Evolutionary conservation across 192 early-diverging fungal genomes (phyloP).

Genomic region (Jimgerdemannia flammicorona): DNA sequence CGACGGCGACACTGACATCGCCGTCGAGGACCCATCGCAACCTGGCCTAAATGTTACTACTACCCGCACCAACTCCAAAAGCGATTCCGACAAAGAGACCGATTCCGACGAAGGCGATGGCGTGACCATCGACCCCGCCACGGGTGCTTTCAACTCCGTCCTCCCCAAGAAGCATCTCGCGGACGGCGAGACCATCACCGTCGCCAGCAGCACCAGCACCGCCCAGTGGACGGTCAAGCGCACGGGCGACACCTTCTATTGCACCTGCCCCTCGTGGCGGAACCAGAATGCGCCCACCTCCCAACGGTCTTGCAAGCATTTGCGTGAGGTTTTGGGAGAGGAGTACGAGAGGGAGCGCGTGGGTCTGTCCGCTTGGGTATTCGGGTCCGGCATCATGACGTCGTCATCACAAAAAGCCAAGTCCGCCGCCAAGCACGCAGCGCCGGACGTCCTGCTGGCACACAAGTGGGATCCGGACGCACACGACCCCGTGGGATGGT

Average conservation of each 20-base stretch:
- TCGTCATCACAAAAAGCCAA: neutral
- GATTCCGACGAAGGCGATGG: too few relatives aligned
- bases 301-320: neutral
- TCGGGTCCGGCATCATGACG: neutral
- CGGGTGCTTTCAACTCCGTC: too few relatives aligned
- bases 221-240: neutral
- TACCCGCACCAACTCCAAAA: neutral
- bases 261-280: conserved; percentile 1
- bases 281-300: neutral
- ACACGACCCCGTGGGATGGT: conserved; percentile 64
- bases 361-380: neutral
- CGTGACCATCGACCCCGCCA: too few relatives aligned
- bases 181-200: neutral
- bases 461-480: conserved; percentile 36
- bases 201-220: neutral
- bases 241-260: neutral
- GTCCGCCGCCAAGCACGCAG: neutral
- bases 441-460: conserved; percentile 36
- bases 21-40: neutral
- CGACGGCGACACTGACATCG: too few relatives aligned
- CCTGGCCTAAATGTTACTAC: neutral
- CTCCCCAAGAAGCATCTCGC: neutral
- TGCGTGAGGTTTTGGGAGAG: neutral
- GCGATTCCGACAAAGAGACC: too few relatives aligned
- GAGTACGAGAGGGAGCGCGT: neutral